Evolutionary conservation across 139 green algal species (phyloP).

Genomic region (Haematococcus lacustris): DNA sequence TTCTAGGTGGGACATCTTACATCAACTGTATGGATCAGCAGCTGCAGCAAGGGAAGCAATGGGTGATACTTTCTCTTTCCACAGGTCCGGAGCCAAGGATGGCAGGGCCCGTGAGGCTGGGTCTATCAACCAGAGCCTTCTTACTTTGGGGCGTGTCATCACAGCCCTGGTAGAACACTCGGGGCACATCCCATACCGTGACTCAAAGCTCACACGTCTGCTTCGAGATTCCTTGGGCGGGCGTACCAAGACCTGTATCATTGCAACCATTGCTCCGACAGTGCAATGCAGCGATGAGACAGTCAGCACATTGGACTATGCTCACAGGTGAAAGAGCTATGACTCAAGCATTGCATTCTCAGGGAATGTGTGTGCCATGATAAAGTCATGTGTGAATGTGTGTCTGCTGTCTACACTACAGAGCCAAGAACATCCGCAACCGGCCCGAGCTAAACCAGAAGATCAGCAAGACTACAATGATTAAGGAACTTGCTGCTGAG

Average conservation of each 20-base stretch:
- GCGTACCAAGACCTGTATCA: slow-evolving; percentile 91
- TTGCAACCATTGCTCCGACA: slow-evolving; percentile 94
- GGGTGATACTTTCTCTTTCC: no score
- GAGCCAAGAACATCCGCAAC: slow-evolving; percentile 98
- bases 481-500: slow-evolving; percentile 91
- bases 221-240: slow-evolving; percentile 90
- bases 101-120: slow-evolving; percentile 84
- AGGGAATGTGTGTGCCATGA: no score
- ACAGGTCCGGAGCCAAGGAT: slow-evolving; percentile 80
- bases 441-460: slow-evolving; percentile 89
- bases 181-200: slow-evolving; percentile 74
- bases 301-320: slow-evolving; percentile 94
- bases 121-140: slow-evolving; percentile 93
- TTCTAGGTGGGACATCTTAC: no score
- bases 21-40: no score
- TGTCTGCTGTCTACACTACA: no score
- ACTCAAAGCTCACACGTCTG: slow-evolving; percentile 95
- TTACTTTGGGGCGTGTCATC: slow-evolving; percentile 96
- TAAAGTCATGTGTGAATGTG: no score
- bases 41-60: no score
- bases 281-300: slow-evolving; percentile 90
- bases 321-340: slow-evolving; percentile 80
- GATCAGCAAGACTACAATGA: slow-evolving; percentile 85
- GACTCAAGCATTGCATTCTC: no score
- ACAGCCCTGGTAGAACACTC: slow-evolving; percentile 82